Conservation (phyloP, 2,329 filamentous ascomycete species). For the Alternaria brassicae region DNA sequence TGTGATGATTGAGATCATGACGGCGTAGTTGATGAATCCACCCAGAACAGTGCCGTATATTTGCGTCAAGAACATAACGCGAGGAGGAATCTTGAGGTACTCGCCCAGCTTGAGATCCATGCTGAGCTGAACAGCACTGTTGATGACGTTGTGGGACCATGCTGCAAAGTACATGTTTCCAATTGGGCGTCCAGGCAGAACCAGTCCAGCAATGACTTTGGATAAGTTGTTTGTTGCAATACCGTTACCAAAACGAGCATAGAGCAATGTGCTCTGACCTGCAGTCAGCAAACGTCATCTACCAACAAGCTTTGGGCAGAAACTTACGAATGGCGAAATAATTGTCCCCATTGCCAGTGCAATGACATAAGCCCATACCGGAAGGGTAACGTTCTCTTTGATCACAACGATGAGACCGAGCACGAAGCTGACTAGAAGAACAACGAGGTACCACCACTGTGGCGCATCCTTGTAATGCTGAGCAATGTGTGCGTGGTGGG, state of each 20-base stretch:
- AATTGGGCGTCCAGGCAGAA: conserved; percentile 20
- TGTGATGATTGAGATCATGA: conserved; percentile 24
- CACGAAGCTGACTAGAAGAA: conserved; percentile 21
- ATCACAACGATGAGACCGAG: conserved; percentile 22
- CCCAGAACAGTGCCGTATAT: conserved; percentile 24
- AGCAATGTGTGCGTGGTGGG: conserved; percentile 21
- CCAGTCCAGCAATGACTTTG: conserved; percentile 23
- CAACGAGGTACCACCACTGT: conserved; percentile 24
- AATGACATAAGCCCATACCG: conserved; percentile 21
- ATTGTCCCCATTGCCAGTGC: conserved; percentile 15
- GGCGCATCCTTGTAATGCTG: conserved; percentile 23
- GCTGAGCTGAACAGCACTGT: conserved; percentile 17
- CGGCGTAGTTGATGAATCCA: conserved; percentile 25
- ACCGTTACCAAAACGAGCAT: conserved; percentile 22
- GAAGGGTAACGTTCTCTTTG: conserved; percentile 24
- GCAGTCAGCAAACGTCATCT: not conserved
- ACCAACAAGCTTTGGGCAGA: not conserved
- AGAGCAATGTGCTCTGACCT: conserved; percentile 20
- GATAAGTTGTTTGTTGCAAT: conserved; percentile 27
- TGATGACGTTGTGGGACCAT: conserved; percentile 25
- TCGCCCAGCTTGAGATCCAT: conserved; percentile 24
- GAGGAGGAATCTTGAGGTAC: conserved; percentile 25
- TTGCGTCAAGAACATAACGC: conserved; percentile 25
- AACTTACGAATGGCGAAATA: conserved; percentile 22
- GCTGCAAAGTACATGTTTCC: conserved; percentile 28